These are phyloP conservation scores for Waltiozyma solani DNA, from an alignment of 1,139 yeast species.

Conservation along the genomic window DNA sequence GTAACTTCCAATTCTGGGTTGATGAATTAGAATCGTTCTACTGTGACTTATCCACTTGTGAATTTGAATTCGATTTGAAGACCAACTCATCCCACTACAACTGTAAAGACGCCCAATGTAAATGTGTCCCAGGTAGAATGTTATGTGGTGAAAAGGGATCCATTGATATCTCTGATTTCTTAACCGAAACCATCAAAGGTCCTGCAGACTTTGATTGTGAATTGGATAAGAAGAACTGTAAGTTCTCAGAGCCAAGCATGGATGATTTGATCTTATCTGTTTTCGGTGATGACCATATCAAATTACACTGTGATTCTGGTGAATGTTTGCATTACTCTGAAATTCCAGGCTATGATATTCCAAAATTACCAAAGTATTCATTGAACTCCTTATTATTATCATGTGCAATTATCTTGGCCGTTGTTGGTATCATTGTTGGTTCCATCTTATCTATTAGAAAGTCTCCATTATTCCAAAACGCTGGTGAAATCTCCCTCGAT, in stretches of 20 bases:
- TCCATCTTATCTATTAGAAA: constrained; percentile 44
- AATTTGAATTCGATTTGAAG: constrained; percentile 52
- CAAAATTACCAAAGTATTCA: constrained; percentile 45
- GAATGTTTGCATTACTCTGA: constrained; percentile 91
- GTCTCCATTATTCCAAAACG: constrained; percentile 47
- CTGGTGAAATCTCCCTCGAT: constrained; percentile 23
- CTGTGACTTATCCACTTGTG: constrained; percentile 71
- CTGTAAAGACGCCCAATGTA: constrained; percentile 70
- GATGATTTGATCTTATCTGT: constrained; percentile 81
- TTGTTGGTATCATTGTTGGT: constrained; percentile 28
- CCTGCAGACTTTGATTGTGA: constrained; percentile 92
- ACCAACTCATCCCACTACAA: constrained; percentile 64
- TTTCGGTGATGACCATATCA: constrained; percentile 87
- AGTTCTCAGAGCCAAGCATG: constrained; percentile 93
- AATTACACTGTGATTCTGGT: constrained; percentile 70
- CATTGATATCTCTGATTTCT: constrained; percentile 86
- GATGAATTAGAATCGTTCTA: constrained; percentile 82
- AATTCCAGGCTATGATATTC: constrained; percentile 79
- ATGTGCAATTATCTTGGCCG: constrained; percentile 33
- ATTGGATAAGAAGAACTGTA: constrained; percentile 46
- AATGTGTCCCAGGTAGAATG: constrained; percentile 88
- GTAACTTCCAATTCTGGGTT: constrained; percentile 96
- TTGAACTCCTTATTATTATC: constrained; percentile 41
- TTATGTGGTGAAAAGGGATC: constrained; percentile 92
- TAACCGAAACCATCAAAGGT: constrained; percentile 81